A percentile compares a stretch with the other conserved stretches of the same genome.
These are phyloP conservation scores for Daldinia childiae DNA, from an alignment of 495 filamentous ascomycete genomes.

Conservation along the genomic window DNA sequence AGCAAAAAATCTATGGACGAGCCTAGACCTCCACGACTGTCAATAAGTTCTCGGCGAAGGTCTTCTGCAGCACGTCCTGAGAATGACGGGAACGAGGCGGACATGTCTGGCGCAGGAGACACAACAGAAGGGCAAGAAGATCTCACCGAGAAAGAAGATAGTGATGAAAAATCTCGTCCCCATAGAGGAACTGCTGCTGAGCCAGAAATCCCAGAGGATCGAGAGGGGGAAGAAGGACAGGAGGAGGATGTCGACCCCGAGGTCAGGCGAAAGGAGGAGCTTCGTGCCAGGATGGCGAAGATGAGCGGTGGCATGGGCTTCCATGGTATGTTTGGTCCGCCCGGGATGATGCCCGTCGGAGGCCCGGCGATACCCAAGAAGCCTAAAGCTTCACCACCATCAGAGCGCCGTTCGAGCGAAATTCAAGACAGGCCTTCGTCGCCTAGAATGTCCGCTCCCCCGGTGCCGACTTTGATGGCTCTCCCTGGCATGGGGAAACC, in stretches of 20 bases:
- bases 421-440: slow-evolving; percentile 56
- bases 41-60: slow-evolving; percentile 57
- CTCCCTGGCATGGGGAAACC: slow-evolving; percentile 71
- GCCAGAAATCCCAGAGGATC: slow-evolving; percentile 60
- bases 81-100: slow-evolving; percentile 85
- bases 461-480: slow-evolving; percentile 77
- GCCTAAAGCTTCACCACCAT: slow-evolving; percentile 64
- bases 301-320: slow-evolving; percentile 99
- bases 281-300: slow-evolving; percentile 95
- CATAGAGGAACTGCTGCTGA: slow-evolving; percentile 43
- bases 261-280: slow-evolving; percentile 82
- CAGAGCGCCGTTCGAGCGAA: slow-evolving; percentile 59
- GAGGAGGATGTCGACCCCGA: slow-evolving; percentile 94
- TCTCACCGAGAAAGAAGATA: slow-evolving; percentile 76
- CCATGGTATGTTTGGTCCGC: slow-evolving; percentile 90
- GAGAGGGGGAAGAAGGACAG: slow-evolving; percentile 67
- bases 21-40: slow-evolving; percentile 53
- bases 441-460: slow-evolving; percentile 64
- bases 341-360: slow-evolving; percentile 70
- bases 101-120: slow-evolving; percentile 87
- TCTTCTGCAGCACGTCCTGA: slow-evolving; percentile 64
- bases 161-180: slow-evolving; percentile 63
- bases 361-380: slow-evolving; percentile 69
- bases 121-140: slow-evolving; percentile 83
- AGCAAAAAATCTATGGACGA: slow-evolving; percentile 70